phyloP scores from a whole-genome alignment of 1,284 basidiomycete species.

The Cutaneotrichosporon cyanovorans region DNA sequence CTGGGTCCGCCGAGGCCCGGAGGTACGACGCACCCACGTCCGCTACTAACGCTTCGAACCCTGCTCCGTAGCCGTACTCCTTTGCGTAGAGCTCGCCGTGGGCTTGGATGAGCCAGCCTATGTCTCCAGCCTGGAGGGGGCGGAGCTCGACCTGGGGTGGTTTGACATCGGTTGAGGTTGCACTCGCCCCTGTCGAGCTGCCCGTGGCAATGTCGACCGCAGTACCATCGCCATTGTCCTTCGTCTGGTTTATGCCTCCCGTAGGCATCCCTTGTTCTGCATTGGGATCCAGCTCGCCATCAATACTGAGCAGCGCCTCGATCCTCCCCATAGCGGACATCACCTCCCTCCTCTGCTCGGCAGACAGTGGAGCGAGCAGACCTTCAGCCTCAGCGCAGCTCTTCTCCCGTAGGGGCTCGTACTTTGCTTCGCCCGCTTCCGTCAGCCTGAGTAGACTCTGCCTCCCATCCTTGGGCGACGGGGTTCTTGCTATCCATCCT shows the following conservation, averaged over 20 bases:
- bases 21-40: constrained; percentile 1
- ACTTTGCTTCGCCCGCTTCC: not conserved
- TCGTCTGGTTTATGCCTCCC: too few relatives aligned
- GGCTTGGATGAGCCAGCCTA: constrained; percentile 12
- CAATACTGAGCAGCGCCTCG: constrained; percentile 3
- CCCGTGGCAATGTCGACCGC: too few relatives aligned
- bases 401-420: constrained; percentile 2
- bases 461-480: constrained; percentile 7
- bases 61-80: constrained; percentile 5
- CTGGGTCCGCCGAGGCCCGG: not conserved
- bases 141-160: constrained; percentile 2
- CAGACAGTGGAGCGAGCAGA: not conserved
- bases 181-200: too few relatives aligned
- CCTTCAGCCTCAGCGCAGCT: not conserved
- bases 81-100: constrained; percentile 10
- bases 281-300: too few relatives aligned
- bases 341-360: not conserved
- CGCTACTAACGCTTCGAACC: constrained; percentile 10
- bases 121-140: constrained; percentile 8
- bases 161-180: too few relatives aligned
- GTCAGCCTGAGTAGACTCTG: constrained; percentile 10
- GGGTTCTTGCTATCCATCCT: constrained; percentile 5
- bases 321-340: constrained; percentile 6
- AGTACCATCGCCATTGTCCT: too few relatives aligned
- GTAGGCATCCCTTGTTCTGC: too few relatives aligned